Evolutionary conservation across 2,329 filamentous ascomycete species (phyloP), one percentile per base, ranked within the genome.

Genomic region (Lasiodiplodia sp.): DNA sequence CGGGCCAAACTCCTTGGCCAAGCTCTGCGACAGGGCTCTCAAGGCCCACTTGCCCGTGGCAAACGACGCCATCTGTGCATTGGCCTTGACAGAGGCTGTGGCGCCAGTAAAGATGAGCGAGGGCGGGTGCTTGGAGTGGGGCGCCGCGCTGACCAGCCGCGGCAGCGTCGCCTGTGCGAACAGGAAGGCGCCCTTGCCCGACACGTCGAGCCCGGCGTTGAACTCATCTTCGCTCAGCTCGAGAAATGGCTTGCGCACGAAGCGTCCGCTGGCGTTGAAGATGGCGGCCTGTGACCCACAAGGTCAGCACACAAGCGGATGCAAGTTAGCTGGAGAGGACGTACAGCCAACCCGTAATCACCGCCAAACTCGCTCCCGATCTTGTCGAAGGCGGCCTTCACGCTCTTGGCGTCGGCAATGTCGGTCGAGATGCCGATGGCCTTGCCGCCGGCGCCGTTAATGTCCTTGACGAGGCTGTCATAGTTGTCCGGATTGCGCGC

Each of bases 21-120:
- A 83, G 40, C 88, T 91, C 79, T 95, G 92, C 0, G 87, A 86
- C 63, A 96, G 80, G 0, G 90, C 92, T 38, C 94, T 86, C 73
- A 91, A 82, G 4, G 92, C 93, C 77, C 93, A 96, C 78, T 96
- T 97, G 34, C 91, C 91, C 2, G 89, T 87, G 0, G 93, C 91
- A 75, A 97, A 97, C 8, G 87, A 82, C 1, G 88, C 83, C 78
- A 93, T 91, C 14, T 83, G 82, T 0, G 92, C 89, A 12, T 88
- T 91, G 4, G 91, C 92, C 74, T 90, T 91, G 21, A 95, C 73
- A 0, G 91, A 92, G 0, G 93, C 94, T 0, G 94, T 97, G 0
- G 94, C 93, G 38, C 94, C 94, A 0, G 94, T 97, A 79, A 96
- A 92, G 74, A 97, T 91, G 23, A 97, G 83, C 0, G 91, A 91